Conservation (phyloP, 140 eudicot species). For the Cichorium intybus region DNA sequence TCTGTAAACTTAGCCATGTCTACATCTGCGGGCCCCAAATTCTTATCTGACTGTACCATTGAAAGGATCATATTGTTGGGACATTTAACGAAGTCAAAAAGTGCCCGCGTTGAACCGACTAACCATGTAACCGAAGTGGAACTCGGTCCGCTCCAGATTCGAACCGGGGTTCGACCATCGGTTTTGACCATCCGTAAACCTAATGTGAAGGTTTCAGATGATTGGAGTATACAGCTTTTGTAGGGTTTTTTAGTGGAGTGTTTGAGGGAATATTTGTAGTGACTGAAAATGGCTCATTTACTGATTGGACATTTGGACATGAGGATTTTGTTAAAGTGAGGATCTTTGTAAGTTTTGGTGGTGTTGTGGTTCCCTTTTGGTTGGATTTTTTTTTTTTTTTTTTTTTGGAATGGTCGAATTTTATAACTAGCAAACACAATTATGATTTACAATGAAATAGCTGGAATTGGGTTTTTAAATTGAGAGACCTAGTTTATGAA, state of each 20-base stretch:
- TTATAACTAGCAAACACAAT: no score
- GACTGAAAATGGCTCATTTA: slow-evolving; percentile 8
- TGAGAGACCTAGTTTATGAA: no score
- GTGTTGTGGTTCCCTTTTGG: slow-evolving; percentile 3
- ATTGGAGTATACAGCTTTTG: slow-evolving; percentile 70
- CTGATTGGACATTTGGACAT: slow-evolving; percentile 2
- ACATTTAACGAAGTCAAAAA: slow-evolving; percentile 45
- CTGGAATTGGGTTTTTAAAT: no score
- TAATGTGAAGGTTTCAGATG: slow-evolving; percentile 63
- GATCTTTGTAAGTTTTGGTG: slow-evolving; percentile 1
- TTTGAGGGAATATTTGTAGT: slow-evolving; percentile 5
- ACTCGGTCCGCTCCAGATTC: slow-evolving; percentile 63
- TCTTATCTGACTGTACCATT: slow-evolving; percentile 52
- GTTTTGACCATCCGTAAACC: slow-evolving; percentile 87
- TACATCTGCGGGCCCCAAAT: slow-evolving; percentile 24
- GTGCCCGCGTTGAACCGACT: slow-evolving; percentile 62
- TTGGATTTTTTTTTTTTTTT: no score
- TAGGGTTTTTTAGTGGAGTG: slow-evolving; percentile 21
- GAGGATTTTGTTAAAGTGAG: slow-evolving; percentile 14
- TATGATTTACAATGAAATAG: no score
- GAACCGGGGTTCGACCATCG: slow-evolving; percentile 39
- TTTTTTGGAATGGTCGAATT: no score
- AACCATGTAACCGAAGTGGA: slow-evolving; percentile 54
- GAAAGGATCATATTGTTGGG: slow-evolving; percentile 87
- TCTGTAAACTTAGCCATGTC: slow-evolving; percentile 53